phyloP scores from a whole-genome alignment of 768 basidiomycete species.

The Collybiopsis confluens region DNA sequence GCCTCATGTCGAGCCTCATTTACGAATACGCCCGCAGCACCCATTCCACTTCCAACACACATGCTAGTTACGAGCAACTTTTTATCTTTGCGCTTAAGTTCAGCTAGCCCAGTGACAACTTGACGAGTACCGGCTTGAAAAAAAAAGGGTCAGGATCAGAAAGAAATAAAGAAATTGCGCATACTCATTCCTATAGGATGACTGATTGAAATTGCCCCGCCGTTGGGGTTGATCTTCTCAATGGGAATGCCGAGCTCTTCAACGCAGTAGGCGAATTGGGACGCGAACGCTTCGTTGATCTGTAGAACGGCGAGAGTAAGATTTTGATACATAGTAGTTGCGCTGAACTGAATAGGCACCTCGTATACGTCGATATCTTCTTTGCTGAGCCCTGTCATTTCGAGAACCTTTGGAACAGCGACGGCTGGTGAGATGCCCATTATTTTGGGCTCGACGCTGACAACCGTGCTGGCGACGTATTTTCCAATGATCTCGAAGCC shows the following conservation, averaged over 20 bases:
- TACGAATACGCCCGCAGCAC: constrained; percentile 76
- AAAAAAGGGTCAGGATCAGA: constrained; percentile 15
- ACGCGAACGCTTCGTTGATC: constrained; percentile 92
- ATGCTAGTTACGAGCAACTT: constrained; percentile 72
- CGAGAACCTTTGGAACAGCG: constrained; percentile 68
- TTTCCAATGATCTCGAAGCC: constrained; percentile 81
- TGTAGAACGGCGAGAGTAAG: constrained; percentile 23
- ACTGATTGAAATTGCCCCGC: constrained; percentile 80
- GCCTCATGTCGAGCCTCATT: constrained; percentile 45
- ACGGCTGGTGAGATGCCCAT: constrained; percentile 77
- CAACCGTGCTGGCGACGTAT: constrained; percentile 73
- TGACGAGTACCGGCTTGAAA: constrained; percentile 88
- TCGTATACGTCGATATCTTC: constrained; percentile 77
- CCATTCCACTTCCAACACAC: constrained; percentile 84
- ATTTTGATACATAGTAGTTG: too few relatives aligned
- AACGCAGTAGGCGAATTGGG: constrained; percentile 90
- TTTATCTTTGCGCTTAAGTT: constrained; percentile 66
- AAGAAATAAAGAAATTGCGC: constrained; percentile 18
- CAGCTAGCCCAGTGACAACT: constrained; percentile 82
- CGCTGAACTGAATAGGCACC: constrained; percentile 31
- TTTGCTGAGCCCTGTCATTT: constrained; percentile 55
- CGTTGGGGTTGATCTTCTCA: constrained; percentile 82
- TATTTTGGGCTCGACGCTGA: constrained; percentile 74
- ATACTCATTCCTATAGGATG: constrained; percentile 84
- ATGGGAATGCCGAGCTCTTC: constrained; percentile 74